Evolutionary conservation across 306 rosid genomes (phyloP).

Genomic region (Inga laurina): DNA sequence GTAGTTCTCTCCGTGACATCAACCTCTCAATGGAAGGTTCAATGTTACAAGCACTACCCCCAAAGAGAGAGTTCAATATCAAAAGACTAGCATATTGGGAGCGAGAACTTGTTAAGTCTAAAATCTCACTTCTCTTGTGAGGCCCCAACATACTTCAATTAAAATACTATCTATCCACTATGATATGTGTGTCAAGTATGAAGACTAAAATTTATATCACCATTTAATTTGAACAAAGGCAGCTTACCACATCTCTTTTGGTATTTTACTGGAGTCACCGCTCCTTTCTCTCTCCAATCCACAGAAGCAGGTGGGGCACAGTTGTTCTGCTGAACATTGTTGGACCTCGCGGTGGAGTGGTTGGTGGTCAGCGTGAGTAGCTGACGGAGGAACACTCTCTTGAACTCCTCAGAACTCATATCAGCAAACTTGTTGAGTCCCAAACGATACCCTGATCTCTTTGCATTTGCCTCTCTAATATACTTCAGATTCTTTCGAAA

Average conservation of each 20-base stretch:
- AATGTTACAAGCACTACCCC: too few species aligned
- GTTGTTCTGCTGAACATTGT: too few species aligned
- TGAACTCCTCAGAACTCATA: slow-evolving; percentile 52
- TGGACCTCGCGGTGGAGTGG: neutral
- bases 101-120: too few species aligned
- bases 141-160: too few species aligned
- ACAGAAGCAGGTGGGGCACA: slow-evolving; percentile 32
- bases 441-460: slow-evolving; percentile 28
- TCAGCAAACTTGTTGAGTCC: slow-evolving; percentile 60
- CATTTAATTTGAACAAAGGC: neutral
- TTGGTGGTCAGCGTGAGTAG: neutral
- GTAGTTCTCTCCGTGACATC: too few species aligned
- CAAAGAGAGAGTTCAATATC: too few species aligned
- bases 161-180: too few species aligned
- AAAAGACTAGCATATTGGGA: too few species aligned
- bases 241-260: slow-evolving; percentile 39
- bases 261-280: slow-evolving; percentile 49
- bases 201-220: too few species aligned
- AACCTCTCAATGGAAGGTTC: too few species aligned
- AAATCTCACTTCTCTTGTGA: too few species aligned
- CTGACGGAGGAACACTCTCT: slow-evolving; percentile 6
- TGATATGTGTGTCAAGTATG: too few species aligned
- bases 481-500: slow-evolving; percentile 47
- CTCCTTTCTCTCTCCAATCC: slow-evolving; percentile 58
- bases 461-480: slow-evolving; percentile 42